Conservation (phyloP, 495 filamentous ascomycete genomes). For the Penicillium desertorum region DNA sequence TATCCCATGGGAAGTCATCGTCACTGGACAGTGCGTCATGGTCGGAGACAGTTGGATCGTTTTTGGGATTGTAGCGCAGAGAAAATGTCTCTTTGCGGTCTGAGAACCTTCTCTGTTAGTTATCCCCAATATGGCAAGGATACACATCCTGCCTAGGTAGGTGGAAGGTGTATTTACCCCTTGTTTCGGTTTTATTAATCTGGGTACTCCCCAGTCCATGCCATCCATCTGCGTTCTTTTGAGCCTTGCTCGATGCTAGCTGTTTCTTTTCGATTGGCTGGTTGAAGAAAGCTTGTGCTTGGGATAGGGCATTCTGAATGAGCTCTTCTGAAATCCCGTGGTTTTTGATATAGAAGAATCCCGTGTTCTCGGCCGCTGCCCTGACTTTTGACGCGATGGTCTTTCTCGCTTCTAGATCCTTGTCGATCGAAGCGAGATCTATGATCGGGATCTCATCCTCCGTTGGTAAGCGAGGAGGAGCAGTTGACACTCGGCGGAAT, state of each 20-base stretch:
- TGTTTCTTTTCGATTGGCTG: slow-evolving; percentile 44
- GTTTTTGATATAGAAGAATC: slow-evolving; percentile 58
- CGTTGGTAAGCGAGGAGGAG: slow-evolving; percentile 30
- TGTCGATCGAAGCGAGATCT: slow-evolving; percentile 46
- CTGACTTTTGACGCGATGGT: slow-evolving; percentile 40
- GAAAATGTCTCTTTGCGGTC: slow-evolving; percentile 45
- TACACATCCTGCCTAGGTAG: neutral
- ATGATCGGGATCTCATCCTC: slow-evolving; percentile 58
- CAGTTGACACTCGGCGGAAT: slow-evolving; percentile 37
- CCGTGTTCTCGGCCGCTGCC: slow-evolving; percentile 47
- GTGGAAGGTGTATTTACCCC: slow-evolving; percentile 15
- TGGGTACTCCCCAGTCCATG: slow-evolving; percentile 27
- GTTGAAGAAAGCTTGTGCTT: slow-evolving; percentile 47
- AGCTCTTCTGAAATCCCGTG: slow-evolving; percentile 50
- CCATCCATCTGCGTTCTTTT: slow-evolving; percentile 34
- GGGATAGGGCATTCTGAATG: slow-evolving; percentile 39
- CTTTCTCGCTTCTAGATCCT: slow-evolving; percentile 37
- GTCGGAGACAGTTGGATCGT: slow-evolving; percentile 44
- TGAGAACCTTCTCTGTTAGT: slow-evolving; percentile 1
- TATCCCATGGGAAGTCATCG: slow-evolving; percentile 51
- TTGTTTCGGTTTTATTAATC: slow-evolving; percentile 31
- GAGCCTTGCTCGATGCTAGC: slow-evolving; percentile 24
- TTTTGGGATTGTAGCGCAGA: slow-evolving; percentile 45
- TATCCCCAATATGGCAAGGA: slow-evolving; percentile 1
- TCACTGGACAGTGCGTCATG: slow-evolving; percentile 31